A percentile compares a stretch with the other conserved stretches of the same genome.
These are phyloP conservation scores for Raddia guianensis DNA, from an alignment of 176 grass and related monocot species.

Conservation along the genomic window DNA sequence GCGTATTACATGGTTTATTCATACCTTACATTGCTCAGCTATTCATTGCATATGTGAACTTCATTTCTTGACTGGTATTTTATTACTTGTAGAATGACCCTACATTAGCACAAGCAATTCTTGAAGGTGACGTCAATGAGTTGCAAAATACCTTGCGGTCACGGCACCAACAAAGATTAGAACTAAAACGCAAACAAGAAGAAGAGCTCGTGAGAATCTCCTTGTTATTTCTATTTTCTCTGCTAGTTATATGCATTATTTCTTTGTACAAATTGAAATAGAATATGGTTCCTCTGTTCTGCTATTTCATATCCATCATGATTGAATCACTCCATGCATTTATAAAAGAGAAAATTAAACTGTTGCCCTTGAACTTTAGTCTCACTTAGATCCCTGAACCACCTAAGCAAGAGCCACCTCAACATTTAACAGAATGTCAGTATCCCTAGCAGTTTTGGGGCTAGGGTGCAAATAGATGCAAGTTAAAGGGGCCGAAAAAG, in stretches of 20 bases:
- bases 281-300: not conserved
- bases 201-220: conserved; percentile 90
- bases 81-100: conserved; percentile 85
- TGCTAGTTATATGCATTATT: not conserved
- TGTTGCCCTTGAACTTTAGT: too few species aligned
- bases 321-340: not conserved
- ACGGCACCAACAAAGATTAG: conserved; percentile 69
- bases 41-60: not conserved
- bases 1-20: too few species aligned
- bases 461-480: too few species aligned
- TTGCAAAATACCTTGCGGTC: conserved; percentile 74
- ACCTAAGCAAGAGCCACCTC: too few species aligned
- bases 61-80: not conserved
- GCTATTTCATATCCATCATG: not conserved
- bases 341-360: too few species aligned
- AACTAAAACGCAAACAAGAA: conserved; percentile 77
- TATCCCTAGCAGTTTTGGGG: too few species aligned
- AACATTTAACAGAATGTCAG: too few species aligned
- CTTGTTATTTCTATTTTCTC: conserved; percentile 13
- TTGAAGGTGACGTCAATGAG: conserved; percentile 74
- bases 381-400: too few species aligned
- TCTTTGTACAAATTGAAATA: not conserved
- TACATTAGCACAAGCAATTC: conserved; percentile 80
- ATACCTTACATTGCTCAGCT: too few species aligned
- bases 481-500: too few species aligned